Evolutionary conservation across 2,329 filamentous ascomycete species (phyloP).

Genomic region (Helicocarpus griseus): DNA sequence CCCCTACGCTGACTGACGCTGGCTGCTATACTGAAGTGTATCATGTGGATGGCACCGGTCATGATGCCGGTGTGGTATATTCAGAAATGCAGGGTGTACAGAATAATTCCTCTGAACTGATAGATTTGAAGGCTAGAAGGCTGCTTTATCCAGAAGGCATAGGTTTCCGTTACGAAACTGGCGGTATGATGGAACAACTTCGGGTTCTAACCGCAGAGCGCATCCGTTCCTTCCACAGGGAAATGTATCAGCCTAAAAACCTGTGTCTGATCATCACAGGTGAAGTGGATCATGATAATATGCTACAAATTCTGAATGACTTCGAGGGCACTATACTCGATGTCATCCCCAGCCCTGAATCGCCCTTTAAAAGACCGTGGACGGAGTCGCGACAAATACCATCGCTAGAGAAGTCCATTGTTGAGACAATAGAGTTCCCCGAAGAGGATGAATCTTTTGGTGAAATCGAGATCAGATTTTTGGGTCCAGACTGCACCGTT

Average conservation of each 20-base stretch:
- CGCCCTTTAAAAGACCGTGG: slow-evolving; percentile 81
- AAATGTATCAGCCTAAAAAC: slow-evolving; percentile 98
- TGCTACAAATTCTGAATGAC: slow-evolving; percentile 70
- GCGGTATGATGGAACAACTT: slow-evolving; percentile 87
- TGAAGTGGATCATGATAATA: slow-evolving; percentile 71
- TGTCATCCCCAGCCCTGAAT: slow-evolving; percentile 64
- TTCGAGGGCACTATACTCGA: slow-evolving; percentile 83
- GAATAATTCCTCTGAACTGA: slow-evolving; percentile 73
- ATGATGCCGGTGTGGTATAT: slow-evolving; percentile 95
- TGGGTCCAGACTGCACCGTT: slow-evolving; percentile 75
- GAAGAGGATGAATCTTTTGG: slow-evolving; percentile 93
- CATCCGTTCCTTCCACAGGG: slow-evolving; percentile 86
- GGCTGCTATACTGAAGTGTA: slow-evolving; percentile 93
- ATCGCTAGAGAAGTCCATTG: slow-evolving; percentile 57
- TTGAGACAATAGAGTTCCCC: slow-evolving; percentile 80
- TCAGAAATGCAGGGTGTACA: slow-evolving; percentile 98
- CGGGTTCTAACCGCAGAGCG: slow-evolving; percentile 76
- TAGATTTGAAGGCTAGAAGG: slow-evolving; percentile 72
- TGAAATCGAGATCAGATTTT: slow-evolving; percentile 75
- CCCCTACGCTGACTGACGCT: slow-evolving; percentile 85
- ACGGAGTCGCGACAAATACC: slow-evolving; percentile 75
- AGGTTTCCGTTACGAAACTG: slow-evolving; percentile 96
- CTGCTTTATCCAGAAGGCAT: slow-evolving; percentile 80
- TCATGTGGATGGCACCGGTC: slow-evolving; percentile 84
- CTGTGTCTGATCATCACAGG: slow-evolving; percentile 86